Base-by-base conservation (phyloP, 768 basidiomycete genomes). In the Mycena filopes region DNA sequence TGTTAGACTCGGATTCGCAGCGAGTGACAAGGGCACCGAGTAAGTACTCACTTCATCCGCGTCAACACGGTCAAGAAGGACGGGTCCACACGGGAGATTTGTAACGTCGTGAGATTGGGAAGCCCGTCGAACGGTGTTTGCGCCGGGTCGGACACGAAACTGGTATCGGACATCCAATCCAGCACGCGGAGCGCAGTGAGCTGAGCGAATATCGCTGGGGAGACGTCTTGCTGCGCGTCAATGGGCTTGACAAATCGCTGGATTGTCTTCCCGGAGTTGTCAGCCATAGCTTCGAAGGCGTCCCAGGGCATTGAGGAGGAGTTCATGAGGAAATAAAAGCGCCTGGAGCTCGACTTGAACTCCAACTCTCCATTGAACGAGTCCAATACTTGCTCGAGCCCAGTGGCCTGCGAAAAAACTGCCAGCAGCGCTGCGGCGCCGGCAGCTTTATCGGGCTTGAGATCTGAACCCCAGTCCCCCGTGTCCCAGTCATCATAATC, bases 21-120 rank as follows among this genome's bases (percentile, higher is more conserved):
- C 25, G 25, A 23, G 16, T 12, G 10, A 26, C 15, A 12, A 47
- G 23, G 25, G 47, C 7, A 16, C 20, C 15, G 18, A 46, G n/a
- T n/a, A n/a, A n/a, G n/a, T 46, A 12, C 55, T 12, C n/a, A 60
- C 58, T 42, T 51, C 58, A 60, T 60, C 11, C 8, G 15, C 28
- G 47, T 41, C 33, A 60, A 43, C 15, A 23, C 58, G 2, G 18
- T 33, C 6, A 50, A 21, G 20, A 60, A 60, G 15, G 58, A 50
- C 2, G 23, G 28, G 28, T 36, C 8, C 8, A 11, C 11, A 13
- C 2, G 11, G 4, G 20, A 20, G 16, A 50, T n/a, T 31, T 50
- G 23, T 8, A 60, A 16, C 31, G 4, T 21, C 9, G n/a, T 7
- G 16, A 28, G 28, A 36, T 15, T 36, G 9, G 36, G 36, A 9